phyloP scores from a whole-genome alignment of 306 rosid species.

The Oxytropis ochrocephala region DNA sequence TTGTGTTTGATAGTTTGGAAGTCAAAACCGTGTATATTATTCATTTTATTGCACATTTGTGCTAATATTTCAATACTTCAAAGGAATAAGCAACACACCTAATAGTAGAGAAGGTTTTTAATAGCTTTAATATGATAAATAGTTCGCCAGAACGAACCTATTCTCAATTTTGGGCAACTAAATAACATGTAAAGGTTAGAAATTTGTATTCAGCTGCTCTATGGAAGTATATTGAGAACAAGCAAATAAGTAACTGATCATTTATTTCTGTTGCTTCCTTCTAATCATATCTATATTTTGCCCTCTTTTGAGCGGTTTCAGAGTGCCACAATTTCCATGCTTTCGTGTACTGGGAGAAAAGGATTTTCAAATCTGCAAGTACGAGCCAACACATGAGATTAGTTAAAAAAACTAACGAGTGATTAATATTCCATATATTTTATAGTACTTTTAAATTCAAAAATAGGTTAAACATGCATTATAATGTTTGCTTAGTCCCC shows the following conservation, averaged over 20 bases:
- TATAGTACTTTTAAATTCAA: neutral
- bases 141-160: neutral
- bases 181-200: neutral
- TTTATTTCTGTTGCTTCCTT: no score
- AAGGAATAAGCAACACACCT: no score
- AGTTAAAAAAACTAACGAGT: neutral
- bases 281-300: no score
- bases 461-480: no score
- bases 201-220: neutral
- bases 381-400: neutral
- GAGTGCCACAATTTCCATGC: slow-evolving; percentile 78
- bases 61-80: neutral
- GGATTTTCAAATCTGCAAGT: slow-evolving; percentile 61
- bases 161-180: neutral
- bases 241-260: neutral
- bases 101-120: neutral
- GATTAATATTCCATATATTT: neutral
- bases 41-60: neutral
- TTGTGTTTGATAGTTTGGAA: slow-evolving; percentile 8
- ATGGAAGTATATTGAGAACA: neutral
- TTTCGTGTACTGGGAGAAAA: slow-evolving; percentile 77
- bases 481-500: no score
- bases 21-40: neutral
- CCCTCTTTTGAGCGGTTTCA: slow-evolving; percentile 28
- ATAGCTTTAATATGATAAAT: neutral